phyloP scores from a whole-genome alignment of 2,329 filamentous ascomycete genomes.

The Pseudopithomyces chartarum region DNA sequence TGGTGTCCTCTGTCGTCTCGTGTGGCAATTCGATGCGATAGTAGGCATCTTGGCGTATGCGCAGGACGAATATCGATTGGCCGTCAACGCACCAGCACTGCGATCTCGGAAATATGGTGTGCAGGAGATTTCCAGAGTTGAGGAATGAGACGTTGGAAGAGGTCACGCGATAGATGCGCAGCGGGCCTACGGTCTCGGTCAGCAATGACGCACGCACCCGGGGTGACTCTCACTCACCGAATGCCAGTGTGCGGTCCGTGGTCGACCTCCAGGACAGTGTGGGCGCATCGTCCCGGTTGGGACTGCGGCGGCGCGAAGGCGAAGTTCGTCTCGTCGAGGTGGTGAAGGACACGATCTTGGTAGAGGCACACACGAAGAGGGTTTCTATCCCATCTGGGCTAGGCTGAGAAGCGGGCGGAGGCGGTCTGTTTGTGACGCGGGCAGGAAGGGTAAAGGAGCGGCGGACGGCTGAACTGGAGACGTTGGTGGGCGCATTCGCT shows the following conservation, averaged over 20 bases:
- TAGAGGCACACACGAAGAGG: slow-evolving; percentile 74
- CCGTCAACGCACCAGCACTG: slow-evolving; percentile 95
- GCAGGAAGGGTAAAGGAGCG: slow-evolving; percentile 57
- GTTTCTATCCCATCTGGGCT: slow-evolving; percentile 63
- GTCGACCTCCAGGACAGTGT: slow-evolving; percentile 74
- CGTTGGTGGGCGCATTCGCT: slow-evolving; percentile 30
- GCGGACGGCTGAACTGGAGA: slow-evolving; percentile 30
- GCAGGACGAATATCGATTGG: slow-evolving; percentile 81
- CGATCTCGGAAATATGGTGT: slow-evolving; percentile 85
- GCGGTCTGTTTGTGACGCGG: slow-evolving; percentile 38
- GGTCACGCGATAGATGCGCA: slow-evolving; percentile 84
- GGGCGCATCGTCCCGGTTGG: slow-evolving; percentile 52
- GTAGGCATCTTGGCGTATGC: slow-evolving; percentile 81
- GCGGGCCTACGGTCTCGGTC: slow-evolving; percentile 58
- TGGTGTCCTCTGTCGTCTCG: slow-evolving; percentile 65
- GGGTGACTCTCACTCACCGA: slow-evolving; percentile 58
- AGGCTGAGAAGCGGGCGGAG: slow-evolving; percentile 41
- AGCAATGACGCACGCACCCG: not conserved
- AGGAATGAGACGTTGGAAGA: slow-evolving; percentile 82
- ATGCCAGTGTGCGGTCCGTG: slow-evolving; percentile 81
- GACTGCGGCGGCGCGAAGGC: slow-evolving; percentile 27
- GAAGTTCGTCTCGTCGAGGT: slow-evolving; percentile 45
- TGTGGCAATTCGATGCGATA: slow-evolving; percentile 88
- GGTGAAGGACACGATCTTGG: slow-evolving; percentile 72
- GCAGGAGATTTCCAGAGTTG: slow-evolving; percentile 80